A percentile compares a stretch with the other conserved stretches of the same genome.
These are phyloP conservation scores for Erysimum pusillum DNA, from an alignment of 441 rosid genomes.

Conservation along the genomic window DNA sequence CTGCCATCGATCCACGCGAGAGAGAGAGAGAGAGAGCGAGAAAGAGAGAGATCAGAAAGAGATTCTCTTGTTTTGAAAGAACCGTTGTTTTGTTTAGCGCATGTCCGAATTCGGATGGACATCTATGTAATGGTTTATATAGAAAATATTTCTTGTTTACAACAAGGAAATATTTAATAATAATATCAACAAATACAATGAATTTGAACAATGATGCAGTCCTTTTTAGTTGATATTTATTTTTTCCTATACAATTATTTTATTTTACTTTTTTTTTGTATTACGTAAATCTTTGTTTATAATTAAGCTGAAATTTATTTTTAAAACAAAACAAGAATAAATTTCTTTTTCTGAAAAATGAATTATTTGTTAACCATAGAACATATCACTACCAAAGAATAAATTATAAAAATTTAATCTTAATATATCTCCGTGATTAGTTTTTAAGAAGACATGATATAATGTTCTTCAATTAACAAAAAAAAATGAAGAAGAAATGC, in stretches of 20 bases:
- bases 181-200: conserved; percentile 40
- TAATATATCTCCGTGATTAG: background rate
- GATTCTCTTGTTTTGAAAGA: conserved; percentile 19
- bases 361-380: too few relatives aligned
- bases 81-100: conserved; percentile 39
- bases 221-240: background rate
- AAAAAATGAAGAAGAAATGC: background rate
- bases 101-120: conserved; percentile 37
- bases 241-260: background rate
- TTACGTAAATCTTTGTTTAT: too few relatives aligned
- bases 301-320: too few relatives aligned
- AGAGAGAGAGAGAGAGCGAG: conserved; percentile 6
- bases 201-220: conserved; percentile 26
- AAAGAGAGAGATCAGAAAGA: conserved; percentile 1
- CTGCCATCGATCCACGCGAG: conserved; percentile 53
- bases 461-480: background rate
- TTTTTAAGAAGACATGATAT: background rate
- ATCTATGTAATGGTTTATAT: conserved; percentile 28
- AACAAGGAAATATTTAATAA: background rate
- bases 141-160: background rate
- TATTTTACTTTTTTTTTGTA: background rate
- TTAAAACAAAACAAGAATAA: too few relatives aligned
- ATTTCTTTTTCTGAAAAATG: too few relatives aligned
- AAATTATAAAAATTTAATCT: background rate
- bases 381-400: background rate